Percentiles rank a stretch among this genome's conserved stretches.
phyloP scores from a whole-genome alignment of 345 rosid species.

The Syzygium jambos region DNA sequence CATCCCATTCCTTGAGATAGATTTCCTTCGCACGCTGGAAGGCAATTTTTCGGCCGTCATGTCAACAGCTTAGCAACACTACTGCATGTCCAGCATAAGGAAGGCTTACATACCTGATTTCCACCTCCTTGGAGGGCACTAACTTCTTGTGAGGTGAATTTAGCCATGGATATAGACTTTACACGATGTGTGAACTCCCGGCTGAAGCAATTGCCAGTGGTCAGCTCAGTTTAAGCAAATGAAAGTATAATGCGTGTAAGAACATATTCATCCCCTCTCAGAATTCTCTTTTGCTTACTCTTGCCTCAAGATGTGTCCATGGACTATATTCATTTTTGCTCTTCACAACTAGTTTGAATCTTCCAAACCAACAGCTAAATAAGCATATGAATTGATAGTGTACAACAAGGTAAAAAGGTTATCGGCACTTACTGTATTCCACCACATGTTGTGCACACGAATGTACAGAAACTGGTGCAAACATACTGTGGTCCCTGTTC shows the following conservation, averaged over 20 bases:
- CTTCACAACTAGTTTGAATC: background rate
- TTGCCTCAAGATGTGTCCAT: background rate
- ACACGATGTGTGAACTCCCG: conserved; percentile 97
- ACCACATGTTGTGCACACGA: conserved; percentile 92
- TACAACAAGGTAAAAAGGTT: background rate
- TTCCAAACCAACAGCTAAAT: background rate
- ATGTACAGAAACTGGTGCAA: conserved; percentile 93
- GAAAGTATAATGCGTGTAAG: background rate
- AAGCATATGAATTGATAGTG: background rate
- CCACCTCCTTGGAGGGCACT: conserved; percentile 85
- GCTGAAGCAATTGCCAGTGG: conserved; percentile 17
- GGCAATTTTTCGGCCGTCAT: background rate
- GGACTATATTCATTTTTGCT: background rate
- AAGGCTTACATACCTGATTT: conserved; percentile 52
- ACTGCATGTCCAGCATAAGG: background rate
- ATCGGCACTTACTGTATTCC: conserved; percentile 82
- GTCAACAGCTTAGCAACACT: background rate
- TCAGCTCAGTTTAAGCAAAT: background rate
- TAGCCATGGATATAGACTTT: conserved; percentile 93
- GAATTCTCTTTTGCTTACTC: background rate
- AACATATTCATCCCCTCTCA: background rate
- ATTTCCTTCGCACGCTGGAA: conserved; percentile 75
- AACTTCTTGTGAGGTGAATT: conserved; percentile 85
- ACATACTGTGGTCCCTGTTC: conserved; percentile 97
- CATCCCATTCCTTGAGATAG: conserved; percentile 86